Base-by-base conservation (phyloP, 2,329 filamentous ascomycete genomes). In the Tolypocladium cylindrosporum region DNA sequence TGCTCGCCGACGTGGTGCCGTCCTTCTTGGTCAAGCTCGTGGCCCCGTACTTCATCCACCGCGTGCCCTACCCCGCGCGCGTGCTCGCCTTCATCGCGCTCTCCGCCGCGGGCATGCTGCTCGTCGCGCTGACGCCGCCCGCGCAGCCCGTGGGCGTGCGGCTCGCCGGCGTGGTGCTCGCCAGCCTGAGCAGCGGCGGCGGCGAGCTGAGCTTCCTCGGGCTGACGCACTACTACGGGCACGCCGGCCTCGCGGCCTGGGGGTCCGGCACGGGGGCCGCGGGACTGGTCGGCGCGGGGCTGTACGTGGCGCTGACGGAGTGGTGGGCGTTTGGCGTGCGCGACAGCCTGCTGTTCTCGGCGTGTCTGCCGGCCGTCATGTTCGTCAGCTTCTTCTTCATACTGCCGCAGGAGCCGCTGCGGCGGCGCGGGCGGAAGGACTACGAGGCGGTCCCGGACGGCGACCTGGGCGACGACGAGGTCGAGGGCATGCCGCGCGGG, bases 41-140 rank as follows among this genome's bases (percentile, higher is more conserved):
- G 67, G 91, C 90, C 0, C 94, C 94, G 0, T 97, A 97, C 78
- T 93, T 96, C 66, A 96, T 97, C 68, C 91, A 97, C 70, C 79
- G 83, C 58, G 81, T 97, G 10, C 89, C 93, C 0, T 97, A 97
- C 73, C 77, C 80, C 27, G 66, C 86, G 3, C 89, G 94, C 10
- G 83, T 96, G 58, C 68, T 90, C 52, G 71, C 87, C 55, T 90
- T 96, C 69, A 89, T 89, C 61, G 77, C 77, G 1, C 76, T 95
- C 2, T 96, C 92, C 0, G 83, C 86, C n/a, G 72, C 78, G 8
- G 94, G 94, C 60, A 97, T 97, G 94, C 80, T 96, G 52, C 79
- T 96, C 52, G 86, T 97, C 41, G 91, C 92, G 0, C 77, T 94
- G 40, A 91, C 91, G 0, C 90, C 91, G 1, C 71, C 81, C 2